These are phyloP conservation scores for Peronospora destructor DNA, from an alignment of 352 stramenopile genomes.

Conservation along the genomic window DNA sequence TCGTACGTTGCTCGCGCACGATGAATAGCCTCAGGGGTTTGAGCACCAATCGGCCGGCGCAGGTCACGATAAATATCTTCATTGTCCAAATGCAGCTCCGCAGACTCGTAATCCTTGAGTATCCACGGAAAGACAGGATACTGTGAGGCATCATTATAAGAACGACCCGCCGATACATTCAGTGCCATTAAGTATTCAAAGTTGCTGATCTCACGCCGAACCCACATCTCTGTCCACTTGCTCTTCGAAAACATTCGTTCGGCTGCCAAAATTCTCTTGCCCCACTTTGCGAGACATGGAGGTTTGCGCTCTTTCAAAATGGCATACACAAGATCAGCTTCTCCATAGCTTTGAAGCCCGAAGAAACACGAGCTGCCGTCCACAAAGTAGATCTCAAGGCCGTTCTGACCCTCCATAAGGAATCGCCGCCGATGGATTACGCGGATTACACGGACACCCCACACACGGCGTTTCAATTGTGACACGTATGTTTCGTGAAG, in stretches of 20 bases:
- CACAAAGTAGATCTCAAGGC: conserved; percentile 82
- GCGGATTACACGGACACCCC: conserved; percentile 73
- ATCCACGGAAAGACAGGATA: conserved; percentile 99
- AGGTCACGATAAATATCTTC: conserved; percentile 92
- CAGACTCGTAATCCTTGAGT: conserved; percentile 92
- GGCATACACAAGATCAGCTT: conserved; percentile 75
- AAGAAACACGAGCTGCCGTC: conserved; percentile 77
- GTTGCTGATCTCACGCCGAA: conserved; percentile 80
- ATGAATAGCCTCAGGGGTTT: conserved; percentile 43
- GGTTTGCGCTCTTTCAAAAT: conserved; percentile 74
- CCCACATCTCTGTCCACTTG: conserved; percentile 86
- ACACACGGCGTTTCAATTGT: conserved; percentile 66
- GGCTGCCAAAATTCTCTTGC: conserved; percentile 59
- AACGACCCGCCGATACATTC: conserved; percentile 92
- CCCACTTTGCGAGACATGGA: conserved; percentile 69
- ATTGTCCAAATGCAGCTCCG: conserved; percentile 91
- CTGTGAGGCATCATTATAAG: conserved; percentile 96
- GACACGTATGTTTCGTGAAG: conserved; percentile 55
- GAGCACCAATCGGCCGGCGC: conserved; percentile 93
- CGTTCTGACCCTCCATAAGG: conserved; percentile 58
- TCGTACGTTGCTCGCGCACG: conserved; percentile 44
- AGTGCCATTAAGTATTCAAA: conserved; percentile 97
- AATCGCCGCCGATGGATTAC: conserved; percentile 74
- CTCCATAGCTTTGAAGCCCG: conserved; percentile 52
- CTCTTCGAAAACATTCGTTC: conserved; percentile 72